phyloP scores from a whole-genome alignment of 306 rosid species.

The Gastrolobium villosum region DNA sequence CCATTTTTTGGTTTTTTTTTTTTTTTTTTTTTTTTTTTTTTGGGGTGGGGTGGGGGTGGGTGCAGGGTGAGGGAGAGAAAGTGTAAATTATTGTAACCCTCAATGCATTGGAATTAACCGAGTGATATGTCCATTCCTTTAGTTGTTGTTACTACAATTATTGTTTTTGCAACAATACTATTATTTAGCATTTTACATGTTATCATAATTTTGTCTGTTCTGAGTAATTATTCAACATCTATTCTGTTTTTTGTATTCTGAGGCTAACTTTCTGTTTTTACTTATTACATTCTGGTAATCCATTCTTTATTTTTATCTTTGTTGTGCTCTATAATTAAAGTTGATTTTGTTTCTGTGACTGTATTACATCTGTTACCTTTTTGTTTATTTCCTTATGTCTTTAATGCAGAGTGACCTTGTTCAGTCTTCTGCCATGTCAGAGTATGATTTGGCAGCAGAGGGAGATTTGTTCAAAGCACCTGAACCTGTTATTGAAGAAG shows the following conservation, averaged over 20 bases:
- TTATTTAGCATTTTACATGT: not conserved
- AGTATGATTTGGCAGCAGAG: conserved; percentile 89
- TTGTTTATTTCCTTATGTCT: conserved; percentile 7
- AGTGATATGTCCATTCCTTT: conserved; percentile 30
- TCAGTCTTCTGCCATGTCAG: conserved; percentile 70
- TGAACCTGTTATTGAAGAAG: conserved; percentile 81
- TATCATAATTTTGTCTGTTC: not conserved
- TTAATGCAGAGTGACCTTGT: conserved; percentile 68
- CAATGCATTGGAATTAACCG: conserved; percentile 11
- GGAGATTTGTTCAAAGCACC: conserved; percentile 99
- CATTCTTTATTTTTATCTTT: not conserved
- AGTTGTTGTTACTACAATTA: not conserved
- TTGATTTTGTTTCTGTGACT: conserved; percentile 6
- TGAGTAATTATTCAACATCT: conserved; percentile 6
- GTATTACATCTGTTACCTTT: not conserved
- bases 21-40: not conserved
- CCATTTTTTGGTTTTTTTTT: not conserved
- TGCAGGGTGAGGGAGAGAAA: conserved; percentile 20
- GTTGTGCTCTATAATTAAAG: conserved; percentile 7
- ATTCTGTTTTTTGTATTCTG: not conserved
- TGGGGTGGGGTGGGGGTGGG: not conserved
- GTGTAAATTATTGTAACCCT: conserved; percentile 14
- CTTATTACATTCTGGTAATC: conserved; percentile 13
- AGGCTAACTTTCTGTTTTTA: conserved; percentile 12
- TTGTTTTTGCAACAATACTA: not conserved